These are phyloP conservation scores for Xerocomus nothofagi DNA, from an alignment of 1,284 basidiomycete species.

Conservation along the genomic window DNA sequence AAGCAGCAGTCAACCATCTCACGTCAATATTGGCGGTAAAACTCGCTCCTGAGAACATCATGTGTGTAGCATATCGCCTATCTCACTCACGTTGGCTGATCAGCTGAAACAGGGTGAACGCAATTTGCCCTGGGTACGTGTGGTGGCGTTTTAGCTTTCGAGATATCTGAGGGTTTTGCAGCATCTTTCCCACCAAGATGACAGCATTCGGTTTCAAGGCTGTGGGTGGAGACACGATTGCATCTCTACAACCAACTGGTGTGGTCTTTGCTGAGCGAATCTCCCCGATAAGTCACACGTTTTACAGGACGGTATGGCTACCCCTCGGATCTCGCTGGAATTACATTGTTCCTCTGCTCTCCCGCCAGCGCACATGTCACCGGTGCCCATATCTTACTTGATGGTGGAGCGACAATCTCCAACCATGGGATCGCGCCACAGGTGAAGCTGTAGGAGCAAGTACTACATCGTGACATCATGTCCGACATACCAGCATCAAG, in stretches of 20 bases:
- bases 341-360: constrained; percentile 72
- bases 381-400: constrained; percentile 68
- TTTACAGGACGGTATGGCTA: constrained; percentile 61
- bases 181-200: constrained; percentile 87
- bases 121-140: constrained; percentile 73
- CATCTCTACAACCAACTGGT: constrained; percentile 61
- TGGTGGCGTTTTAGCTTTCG: not conserved
- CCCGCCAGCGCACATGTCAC: constrained; percentile 74
- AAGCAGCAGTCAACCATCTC: constrained; percentile 83
- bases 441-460: constrained; percentile 40
- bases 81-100: not conserved
- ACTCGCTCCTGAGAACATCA: constrained; percentile 61
- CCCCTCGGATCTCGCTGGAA: constrained; percentile 74
- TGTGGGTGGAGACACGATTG: constrained; percentile 54
- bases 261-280: constrained; percentile 9
- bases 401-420: constrained; percentile 50
- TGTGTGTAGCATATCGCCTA: constrained; percentile 44
- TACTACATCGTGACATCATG: not conserved
- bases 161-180: constrained; percentile 28
- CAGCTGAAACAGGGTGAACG: constrained; percentile 67
- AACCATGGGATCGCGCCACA: constrained; percentile 34
- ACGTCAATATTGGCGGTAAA: constrained; percentile 74
- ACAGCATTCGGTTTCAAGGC: constrained; percentile 73
- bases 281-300: not conserved
- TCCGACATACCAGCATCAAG: not conserved